Evolutionary conservation across 1,284 basidiomycete genomes (phyloP).

Genomic region (Apiotrichum veenhuisii): DNA sequence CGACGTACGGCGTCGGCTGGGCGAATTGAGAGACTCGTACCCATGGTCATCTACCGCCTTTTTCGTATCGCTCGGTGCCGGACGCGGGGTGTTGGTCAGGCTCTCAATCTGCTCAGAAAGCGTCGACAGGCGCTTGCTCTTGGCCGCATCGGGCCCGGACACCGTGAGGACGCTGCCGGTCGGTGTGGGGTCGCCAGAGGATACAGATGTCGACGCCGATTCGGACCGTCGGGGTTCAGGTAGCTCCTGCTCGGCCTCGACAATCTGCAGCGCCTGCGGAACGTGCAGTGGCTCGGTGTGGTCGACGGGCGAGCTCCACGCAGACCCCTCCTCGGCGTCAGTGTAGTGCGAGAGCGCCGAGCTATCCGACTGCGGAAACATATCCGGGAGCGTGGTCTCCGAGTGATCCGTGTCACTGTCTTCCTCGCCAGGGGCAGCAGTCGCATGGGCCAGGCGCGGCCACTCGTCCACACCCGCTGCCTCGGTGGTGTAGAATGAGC

Average conservation of each 20-base stretch:
- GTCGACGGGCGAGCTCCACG: neutral
- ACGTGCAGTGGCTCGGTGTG: neutral
- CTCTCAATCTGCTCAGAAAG: neutral
- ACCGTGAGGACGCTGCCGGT: neutral
- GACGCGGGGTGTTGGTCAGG: neutral
- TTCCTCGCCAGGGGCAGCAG: neutral
- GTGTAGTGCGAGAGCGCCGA: slow-evolving; percentile 17
- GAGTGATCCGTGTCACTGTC: slow-evolving; percentile 10
- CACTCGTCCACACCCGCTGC: neutral
- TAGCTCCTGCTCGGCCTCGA: neutral
- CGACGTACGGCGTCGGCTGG: neutral
- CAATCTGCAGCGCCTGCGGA: neutral
- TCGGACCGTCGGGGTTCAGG: neutral
- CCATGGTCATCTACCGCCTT: neutral
- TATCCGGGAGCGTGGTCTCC: slow-evolving; percentile 17
- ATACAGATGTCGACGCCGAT: too few relatives aligned
- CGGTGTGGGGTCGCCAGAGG: too few relatives aligned
- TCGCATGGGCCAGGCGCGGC: neutral
- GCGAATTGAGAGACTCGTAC: neutral
- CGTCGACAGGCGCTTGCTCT: neutral
- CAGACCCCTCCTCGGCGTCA: slow-evolving; percentile 8
- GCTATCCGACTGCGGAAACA: slow-evolving; percentile 8
- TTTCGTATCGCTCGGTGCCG: neutral
- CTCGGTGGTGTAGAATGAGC: slow-evolving; percentile 11
- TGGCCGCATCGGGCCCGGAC: neutral